Evolutionary conservation across 2,329 filamentous ascomycete species (phyloP).

Genomic region (Trichoderma cornu-damae): DNA sequence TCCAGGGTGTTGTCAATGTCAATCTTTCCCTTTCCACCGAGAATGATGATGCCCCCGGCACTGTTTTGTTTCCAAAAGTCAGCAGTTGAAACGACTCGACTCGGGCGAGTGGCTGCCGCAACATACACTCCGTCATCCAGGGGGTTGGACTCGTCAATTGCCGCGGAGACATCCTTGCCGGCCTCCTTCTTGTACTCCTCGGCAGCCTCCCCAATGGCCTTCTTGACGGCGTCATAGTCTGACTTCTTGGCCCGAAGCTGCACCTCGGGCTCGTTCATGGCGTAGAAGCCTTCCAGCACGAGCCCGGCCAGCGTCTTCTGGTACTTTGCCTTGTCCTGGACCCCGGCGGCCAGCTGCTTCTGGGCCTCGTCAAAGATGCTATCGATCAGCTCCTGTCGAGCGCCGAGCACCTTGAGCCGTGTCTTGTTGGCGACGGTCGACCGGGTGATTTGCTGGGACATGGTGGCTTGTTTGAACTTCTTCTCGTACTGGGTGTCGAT

Average conservation of each 20-base stretch:
- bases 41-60: slow-evolving; percentile 73
- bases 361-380: slow-evolving; percentile 77
- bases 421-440: slow-evolving; percentile 97
- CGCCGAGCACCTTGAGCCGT: slow-evolving; percentile 77
- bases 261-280: slow-evolving; percentile 74
- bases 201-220: slow-evolving; percentile 69
- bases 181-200: slow-evolving; percentile 79
- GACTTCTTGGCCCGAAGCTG: slow-evolving; percentile 70
- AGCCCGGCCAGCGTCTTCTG: slow-evolving; percentile 70
- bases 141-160: slow-evolving; percentile 72
- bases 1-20: slow-evolving; percentile 99
- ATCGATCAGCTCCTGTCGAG: slow-evolving; percentile 87
- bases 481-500: slow-evolving; percentile 95
- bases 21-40: slow-evolving; percentile 86
- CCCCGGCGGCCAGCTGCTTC: slow-evolving; percentile 60
- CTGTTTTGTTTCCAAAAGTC: slow-evolving; percentile 42
- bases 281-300: slow-evolving; percentile 85
- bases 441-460: slow-evolving; percentile 97
- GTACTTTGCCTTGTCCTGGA: slow-evolving; percentile 70
- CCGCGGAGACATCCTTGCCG: slow-evolving; percentile 63
- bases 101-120: background rate
- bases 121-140: slow-evolving; percentile 80
- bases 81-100: slow-evolving; percentile 22
- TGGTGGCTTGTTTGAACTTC: slow-evolving; percentile 97
- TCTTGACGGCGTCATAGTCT: slow-evolving; percentile 70